phyloP scores from a whole-genome alignment of 2,329 filamentous ascomycete genomes.

The Aspergillus quadrilineatus region DNA sequence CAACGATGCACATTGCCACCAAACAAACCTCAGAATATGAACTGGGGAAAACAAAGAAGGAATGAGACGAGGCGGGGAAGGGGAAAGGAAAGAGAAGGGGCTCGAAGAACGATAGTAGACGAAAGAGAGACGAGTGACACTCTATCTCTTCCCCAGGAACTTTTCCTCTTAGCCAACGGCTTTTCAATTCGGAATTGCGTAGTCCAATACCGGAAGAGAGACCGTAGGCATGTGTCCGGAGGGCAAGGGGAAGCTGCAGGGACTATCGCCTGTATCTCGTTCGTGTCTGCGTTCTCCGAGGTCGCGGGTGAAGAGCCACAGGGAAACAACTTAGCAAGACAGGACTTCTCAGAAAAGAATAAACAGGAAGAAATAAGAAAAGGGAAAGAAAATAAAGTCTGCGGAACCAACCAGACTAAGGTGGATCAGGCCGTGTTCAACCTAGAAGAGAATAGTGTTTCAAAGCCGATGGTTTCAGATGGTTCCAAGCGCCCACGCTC shows the following conservation, averaged over 20 bases:
- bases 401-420: conserved; percentile 22
- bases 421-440: conserved; percentile 21
- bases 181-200: conserved; percentile 25
- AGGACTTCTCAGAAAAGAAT: conserved; percentile 18
- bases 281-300: conserved; percentile 12
- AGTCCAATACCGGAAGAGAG: conserved; percentile 20
- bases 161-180: conserved; percentile 24
- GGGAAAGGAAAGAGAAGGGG: conserved; percentile 9
- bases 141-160: conserved; percentile 18
- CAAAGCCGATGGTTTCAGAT: conserved; percentile 28
- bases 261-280: conserved; percentile 22
- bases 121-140: conserved; percentile 23
- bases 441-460: conserved; percentile 25
- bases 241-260: conserved; percentile 34
- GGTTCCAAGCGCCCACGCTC: conserved; percentile 22
- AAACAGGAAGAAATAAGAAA: conserved; percentile 20
- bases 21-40: conserved; percentile 19
- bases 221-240: conserved; percentile 20
- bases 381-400: conserved; percentile 19
- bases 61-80: conserved; percentile 5
- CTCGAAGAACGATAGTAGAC: conserved; percentile 5
- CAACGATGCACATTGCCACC: conserved; percentile 26
- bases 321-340: conserved; percentile 10
- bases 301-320: conserved; percentile 12
- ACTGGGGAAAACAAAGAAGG: conserved; percentile 17